Evolutionary conservation across 805 yeast genomes (phyloP).

Genomic region (Candida incommunis): DNA sequence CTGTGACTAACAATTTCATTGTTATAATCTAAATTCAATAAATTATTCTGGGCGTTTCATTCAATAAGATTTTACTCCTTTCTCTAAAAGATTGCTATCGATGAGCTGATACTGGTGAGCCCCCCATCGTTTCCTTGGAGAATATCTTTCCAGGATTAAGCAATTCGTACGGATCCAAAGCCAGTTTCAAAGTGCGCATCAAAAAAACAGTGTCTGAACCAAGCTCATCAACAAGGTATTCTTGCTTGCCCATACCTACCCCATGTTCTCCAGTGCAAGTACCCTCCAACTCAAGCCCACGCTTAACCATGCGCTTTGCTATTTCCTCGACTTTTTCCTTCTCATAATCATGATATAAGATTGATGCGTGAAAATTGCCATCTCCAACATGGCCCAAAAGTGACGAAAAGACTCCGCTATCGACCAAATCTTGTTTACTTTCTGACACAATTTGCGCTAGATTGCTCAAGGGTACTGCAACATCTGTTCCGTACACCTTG

Average conservation of each 20-base stretch:
- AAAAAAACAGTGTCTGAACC: slow-evolving; percentile 52
- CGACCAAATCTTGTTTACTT: slow-evolving; percentile 48
- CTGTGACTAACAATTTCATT: too few species aligned
- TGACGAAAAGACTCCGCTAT: slow-evolving; percentile 39
- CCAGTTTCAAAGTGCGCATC: slow-evolving; percentile 62
- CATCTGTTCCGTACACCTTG: slow-evolving; percentile 80
- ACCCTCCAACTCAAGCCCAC: slow-evolving; percentile 7
- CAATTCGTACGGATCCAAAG: slow-evolving; percentile 62
- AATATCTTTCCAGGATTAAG: slow-evolving; percentile 74
- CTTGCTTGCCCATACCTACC: slow-evolving; percentile 67
- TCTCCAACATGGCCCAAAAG: slow-evolving; percentile 86
- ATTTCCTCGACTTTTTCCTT: neutral
- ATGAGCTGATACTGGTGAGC: too few species aligned
- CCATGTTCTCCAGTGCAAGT: slow-evolving; percentile 87
- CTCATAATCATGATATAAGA: slow-evolving; percentile 24
- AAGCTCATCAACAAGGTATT: slow-evolving; percentile 45
- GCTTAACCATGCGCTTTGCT: slow-evolving; percentile 5
- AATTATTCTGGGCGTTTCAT: too few species aligned
- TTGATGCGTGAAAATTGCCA: slow-evolving; percentile 79
- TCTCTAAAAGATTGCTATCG: too few species aligned
- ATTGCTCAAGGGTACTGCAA: slow-evolving; percentile 73
- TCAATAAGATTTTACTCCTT: too few species aligned
- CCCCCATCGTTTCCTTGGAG: slow-evolving; percentile 4
- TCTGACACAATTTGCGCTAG: slow-evolving; percentile 45
- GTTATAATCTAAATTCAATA: too few species aligned